Percentiles rank a stretch among this genome's conserved stretches.
phyloP scores from a whole-genome alignment of 495 filamentous ascomycete species.

The Elasticomyces elasticus region DNA sequence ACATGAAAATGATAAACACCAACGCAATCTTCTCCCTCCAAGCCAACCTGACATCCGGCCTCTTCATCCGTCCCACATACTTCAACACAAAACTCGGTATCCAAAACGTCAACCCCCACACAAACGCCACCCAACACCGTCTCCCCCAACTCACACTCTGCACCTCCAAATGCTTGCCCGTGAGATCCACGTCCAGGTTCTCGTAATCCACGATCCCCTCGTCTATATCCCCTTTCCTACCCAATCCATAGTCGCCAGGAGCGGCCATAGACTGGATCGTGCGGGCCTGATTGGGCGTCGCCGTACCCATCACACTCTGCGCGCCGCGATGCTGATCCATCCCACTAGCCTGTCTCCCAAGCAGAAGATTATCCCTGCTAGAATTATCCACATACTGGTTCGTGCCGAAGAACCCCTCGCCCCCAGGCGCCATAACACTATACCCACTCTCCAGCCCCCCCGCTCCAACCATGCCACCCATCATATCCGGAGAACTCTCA shows the following conservation, averaged over 20 bases:
- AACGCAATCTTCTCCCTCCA: conserved; percentile 93
- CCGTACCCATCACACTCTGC: no score
- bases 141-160: conserved; percentile 51
- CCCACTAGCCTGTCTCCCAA: conserved; percentile 49
- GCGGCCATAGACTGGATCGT: conserved; percentile 39
- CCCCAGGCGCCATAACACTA: conserved; percentile 41
- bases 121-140: conserved; percentile 66
- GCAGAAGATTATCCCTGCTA: conserved; percentile 56
- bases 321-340: conserved; percentile 49
- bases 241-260: conserved; percentile 76
- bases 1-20: conserved; percentile 63
- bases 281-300: conserved; percentile 59
- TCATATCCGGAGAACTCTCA: no score
- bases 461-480: conserved; percentile 33
- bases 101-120: conserved; percentile 88
- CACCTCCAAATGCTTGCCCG: conserved; percentile 66
- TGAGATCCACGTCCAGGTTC: conserved; percentile 62
- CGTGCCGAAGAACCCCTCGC: conserved; percentile 63
- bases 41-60: conserved; percentile 90
- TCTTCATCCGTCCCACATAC: conserved; percentile 89
- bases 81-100: conserved; percentile 76
- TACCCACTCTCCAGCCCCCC: conserved; percentile 52
- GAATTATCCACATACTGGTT: conserved; percentile 52
- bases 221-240: conserved; percentile 69
- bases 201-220: conserved; percentile 58